phyloP scores from a whole-genome alignment of 192 early-diverging fungal genomes.

The Coemansia sp. region DNA sequence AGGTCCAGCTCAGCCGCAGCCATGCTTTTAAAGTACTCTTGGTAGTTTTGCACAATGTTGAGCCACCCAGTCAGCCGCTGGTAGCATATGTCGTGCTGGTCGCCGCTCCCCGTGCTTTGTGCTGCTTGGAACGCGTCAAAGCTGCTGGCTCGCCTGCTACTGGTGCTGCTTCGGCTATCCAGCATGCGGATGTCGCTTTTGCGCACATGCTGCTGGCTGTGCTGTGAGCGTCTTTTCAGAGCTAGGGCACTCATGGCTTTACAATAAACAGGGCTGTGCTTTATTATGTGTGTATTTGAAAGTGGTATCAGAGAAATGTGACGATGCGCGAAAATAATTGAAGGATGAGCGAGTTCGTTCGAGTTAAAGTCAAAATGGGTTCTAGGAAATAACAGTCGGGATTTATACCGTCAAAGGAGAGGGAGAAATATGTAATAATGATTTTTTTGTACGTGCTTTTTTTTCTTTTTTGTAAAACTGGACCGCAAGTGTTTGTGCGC shows the following conservation, averaged over 20 bases:
- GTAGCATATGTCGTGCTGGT: constrained; percentile 35
- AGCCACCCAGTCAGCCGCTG: constrained; percentile 48
- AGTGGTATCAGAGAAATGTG: not conserved
- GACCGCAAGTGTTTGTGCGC: not conserved
- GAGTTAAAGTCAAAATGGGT: not conserved
- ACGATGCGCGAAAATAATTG: not conserved
- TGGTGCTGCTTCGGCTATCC: constrained; percentile 4
- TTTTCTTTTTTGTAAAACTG: constrained; percentile 4
- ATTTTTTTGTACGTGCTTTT: constrained; percentile 1
- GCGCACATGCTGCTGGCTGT: constrained; percentile 20
- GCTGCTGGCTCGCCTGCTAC: constrained; percentile 6
- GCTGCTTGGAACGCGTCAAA: constrained; percentile 24
- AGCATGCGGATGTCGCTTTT: constrained; percentile 50
- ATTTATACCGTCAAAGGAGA: not conserved
- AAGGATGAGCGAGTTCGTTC: not conserved
- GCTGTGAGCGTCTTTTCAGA: constrained; percentile 19
- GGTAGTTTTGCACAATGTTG: constrained; percentile 38
- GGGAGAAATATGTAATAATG: not conserved
- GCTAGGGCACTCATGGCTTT: constrained; percentile 4
- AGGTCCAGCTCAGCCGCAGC: constrained; percentile 50
- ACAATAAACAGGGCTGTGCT: not conserved
- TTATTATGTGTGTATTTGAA: not conserved
- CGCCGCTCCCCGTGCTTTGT: constrained; percentile 41
- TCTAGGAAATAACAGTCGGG: not conserved
- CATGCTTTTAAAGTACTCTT: constrained; percentile 50